Base-by-base conservation (phyloP, 495 filamentous ascomycete genomes). In the Aspergillus mulundensis region DNA sequence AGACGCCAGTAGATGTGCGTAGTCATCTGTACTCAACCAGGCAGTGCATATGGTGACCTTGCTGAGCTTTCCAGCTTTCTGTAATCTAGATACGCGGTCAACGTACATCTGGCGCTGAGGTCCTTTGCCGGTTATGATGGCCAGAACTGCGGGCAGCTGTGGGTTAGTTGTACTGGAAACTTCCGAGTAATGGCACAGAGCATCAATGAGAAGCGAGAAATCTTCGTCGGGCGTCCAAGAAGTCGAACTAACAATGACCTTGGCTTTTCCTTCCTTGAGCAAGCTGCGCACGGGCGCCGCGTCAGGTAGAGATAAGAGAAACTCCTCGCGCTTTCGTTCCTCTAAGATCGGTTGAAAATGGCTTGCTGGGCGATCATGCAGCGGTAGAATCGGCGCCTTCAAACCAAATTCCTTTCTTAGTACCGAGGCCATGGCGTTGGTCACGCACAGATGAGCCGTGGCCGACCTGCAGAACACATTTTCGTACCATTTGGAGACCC, bases 211-310 rank as follows among this genome's bases (percentile, higher is more conserved):
- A 40, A 97, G 68, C 2, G 82, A 85, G 65, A 98, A 97, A 71
- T 98, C 94, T 71, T 98, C 94, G 68, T 98, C 94, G 0, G 90
- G 81, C 1, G 95, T 98, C 94, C 94, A 98, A 21, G 89, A 95
- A 0, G 94, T 98, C 34, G 89, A 89, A 73, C 90, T 95, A 38
- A 97, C 87, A 0, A 98, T 66, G 6, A 97, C 77, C 42, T 73
- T 82, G 38, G 78, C 81, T 4, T 70, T 70, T 1, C 84, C 84
- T 8, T 67, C 60, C 19, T 83, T 50, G 12, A 97, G 73, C 39
- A 73, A 63, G 1, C 76, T 64, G n/a, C 82, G 78, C 36, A 84
- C 70, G n/a, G 74, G 70, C 7, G 64, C 67, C 5, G 87, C 84
- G 58, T 84, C 81, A 2, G 84, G 72, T 8, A 94, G 68, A 1